phyloP scores from a whole-genome alignment of 2,329 filamentous ascomycete genomes.

The Lasiodiplodia sp. region DNA sequence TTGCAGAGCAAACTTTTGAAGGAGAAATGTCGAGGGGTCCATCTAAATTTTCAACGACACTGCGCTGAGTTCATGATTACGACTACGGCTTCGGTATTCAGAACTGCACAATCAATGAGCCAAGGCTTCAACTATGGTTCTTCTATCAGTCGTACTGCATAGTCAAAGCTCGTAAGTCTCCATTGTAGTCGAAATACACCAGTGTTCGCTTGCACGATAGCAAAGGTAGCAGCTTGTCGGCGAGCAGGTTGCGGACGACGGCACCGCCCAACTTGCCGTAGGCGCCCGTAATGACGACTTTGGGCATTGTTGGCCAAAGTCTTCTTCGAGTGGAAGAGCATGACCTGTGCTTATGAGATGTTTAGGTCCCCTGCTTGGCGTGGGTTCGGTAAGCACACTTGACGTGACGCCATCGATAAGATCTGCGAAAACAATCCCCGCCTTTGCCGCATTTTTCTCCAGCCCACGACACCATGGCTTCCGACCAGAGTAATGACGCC shows the following conservation, averaged over 20 bases:
- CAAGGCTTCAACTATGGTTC: not conserved
- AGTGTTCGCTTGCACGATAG: not conserved
- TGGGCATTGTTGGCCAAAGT: constrained; percentile 14
- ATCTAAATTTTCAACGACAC: no score
- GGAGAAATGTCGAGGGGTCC: no score
- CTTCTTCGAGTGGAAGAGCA: not conserved
- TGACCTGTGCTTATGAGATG: constrained; percentile 1
- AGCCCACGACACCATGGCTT: constrained; percentile 15
- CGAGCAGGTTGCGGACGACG: constrained; percentile 52
- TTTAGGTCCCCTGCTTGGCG: not conserved
- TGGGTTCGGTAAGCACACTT: not conserved
- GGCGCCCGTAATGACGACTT: constrained; percentile 52
- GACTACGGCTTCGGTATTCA: no score
- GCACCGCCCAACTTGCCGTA: constrained; percentile 56
- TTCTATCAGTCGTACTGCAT: not conserved
- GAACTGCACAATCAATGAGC: no score
- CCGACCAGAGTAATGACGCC: constrained; percentile 50
- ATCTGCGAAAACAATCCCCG: constrained; percentile 6
- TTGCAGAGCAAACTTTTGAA: no score
- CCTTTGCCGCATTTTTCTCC: not conserved
- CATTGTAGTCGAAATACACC: no score
- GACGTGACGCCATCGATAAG: constrained; percentile 26
- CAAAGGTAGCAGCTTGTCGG: constrained; percentile 47
- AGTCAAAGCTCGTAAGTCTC: no score
- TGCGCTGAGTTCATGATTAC: no score